Conservation (phyloP, 345 rosid genomes). For the Nephelium lappaceum region DNA sequence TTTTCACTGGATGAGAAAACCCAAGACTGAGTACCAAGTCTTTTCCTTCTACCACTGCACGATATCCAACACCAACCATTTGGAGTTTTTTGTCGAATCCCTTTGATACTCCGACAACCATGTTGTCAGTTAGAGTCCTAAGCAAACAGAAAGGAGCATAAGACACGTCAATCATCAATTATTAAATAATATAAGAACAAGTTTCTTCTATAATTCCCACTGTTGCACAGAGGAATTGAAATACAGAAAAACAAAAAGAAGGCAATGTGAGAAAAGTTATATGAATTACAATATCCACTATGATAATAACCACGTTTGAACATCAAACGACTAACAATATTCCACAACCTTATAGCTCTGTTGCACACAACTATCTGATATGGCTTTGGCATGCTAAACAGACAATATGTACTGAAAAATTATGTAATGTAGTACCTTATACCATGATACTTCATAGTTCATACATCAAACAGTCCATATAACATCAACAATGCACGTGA, state of each 20-base stretch:
- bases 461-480: neutral
- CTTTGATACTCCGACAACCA: constrained; percentile 93
- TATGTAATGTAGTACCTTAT: neutral
- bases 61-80: constrained; percentile 90
- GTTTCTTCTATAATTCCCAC: too few relatives aligned
- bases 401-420: too few relatives aligned
- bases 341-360: neutral
- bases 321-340: neutral
- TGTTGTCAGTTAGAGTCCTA: constrained; percentile 94
- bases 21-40: constrained; percentile 84
- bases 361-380: too few relatives aligned
- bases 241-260: neutral
- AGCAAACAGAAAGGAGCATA: neutral
- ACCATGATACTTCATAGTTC: neutral
- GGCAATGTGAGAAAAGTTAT: neutral
- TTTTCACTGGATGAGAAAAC: constrained; percentile 91
- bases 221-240: neutral
- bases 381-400: too few relatives aligned
- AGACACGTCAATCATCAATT: neutral
- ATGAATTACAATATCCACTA: neutral
- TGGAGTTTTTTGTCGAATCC: constrained; percentile 96
- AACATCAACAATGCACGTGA: neutral
- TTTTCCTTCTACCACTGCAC: constrained; percentile 78
- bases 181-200: constrained; percentile 2
- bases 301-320: neutral